Evolutionary conservation across 805 yeast species (phyloP).

Genomic region (Ogataea allantospora): DNA sequence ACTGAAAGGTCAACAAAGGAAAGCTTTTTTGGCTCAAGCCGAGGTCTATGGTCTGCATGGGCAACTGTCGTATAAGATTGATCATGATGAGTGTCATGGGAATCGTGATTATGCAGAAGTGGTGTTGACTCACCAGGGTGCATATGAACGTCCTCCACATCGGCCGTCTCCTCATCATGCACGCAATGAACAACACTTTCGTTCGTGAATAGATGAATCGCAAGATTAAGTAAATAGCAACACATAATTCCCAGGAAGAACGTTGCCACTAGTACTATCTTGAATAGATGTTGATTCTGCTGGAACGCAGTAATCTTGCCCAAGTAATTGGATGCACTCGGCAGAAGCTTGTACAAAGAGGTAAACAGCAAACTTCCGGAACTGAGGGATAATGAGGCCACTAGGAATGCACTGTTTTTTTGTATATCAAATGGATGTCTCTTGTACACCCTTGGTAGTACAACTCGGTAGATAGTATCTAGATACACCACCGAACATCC

Average conservation of each 20-base stretch:
- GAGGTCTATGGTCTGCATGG: neutral
- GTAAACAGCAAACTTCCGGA: constrained; percentile 84
- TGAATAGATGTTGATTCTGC: constrained; percentile 30
- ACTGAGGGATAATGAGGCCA: constrained; percentile 72
- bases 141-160: constrained; percentile 18
- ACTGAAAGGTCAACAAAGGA: constrained; percentile 33
- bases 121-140: constrained; percentile 2
- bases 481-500: constrained; percentile 69
- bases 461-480: constrained; percentile 50
- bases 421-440: constrained; percentile 50
- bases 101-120: constrained; percentile 5
- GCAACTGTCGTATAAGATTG: neutral
- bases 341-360: constrained; percentile 72
- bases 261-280: constrained; percentile 43
- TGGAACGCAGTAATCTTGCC: constrained; percentile 27
- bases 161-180: constrained; percentile 46
- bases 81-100: neutral
- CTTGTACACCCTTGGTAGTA: constrained; percentile 42
- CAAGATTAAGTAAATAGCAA: constrained; percentile 58
- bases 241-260: constrained; percentile 52
- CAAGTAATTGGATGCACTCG: constrained; percentile 56
- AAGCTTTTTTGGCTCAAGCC: constrained; percentile 8
- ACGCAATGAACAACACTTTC: constrained; percentile 85
- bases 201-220: constrained; percentile 73
- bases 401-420: constrained; percentile 62